Base-by-base conservation (phyloP, 306 rosid species). In the Vachellia collinsii region DNA sequence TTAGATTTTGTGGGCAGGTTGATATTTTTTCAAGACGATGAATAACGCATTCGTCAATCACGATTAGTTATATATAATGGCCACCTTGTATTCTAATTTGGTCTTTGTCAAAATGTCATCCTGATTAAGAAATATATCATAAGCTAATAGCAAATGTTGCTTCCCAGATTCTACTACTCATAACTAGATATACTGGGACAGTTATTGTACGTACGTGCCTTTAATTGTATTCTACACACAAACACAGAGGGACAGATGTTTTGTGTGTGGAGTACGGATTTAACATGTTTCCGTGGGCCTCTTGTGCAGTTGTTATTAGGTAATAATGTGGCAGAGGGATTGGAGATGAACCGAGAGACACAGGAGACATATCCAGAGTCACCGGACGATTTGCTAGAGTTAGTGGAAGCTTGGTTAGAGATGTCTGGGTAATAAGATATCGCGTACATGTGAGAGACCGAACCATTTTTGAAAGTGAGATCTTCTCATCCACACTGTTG, bases 251-350 rank as follows among this genome's bases (percentile, higher is more conserved):
- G 1, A 50, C 4, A 14, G 16, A 50, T 50, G 16, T 14, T n/a
- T 50, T 50, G 59, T 17, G 59, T 6, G 59, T 51, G 59, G 29
- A 3, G 13, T 58, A 22, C 7, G 23, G 23, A 22, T 56, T 16
- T 79, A 51, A 81, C 53, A 29, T 38, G 39, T 25, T 54, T 74
- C 50, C 6, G 70, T 66, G 25, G 3, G n/a, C 13, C 58, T 67
- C 47, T 69, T 73, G n/a, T 58, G 79, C 79, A 84, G 91, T 36
- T 77, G 25, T 25, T 77, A 54, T 43, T n/a, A 16, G 70, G 13
- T 44, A 9, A 23, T 6, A 11, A 54, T 54, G n/a, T 51, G 6
- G n/a, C 19, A 48, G 34, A 29, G 2, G 34, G 34, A 29, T 29
- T 29, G 34, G 34, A 29, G 34, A 29, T 29, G 34, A 29, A 29